A percentile compares a stretch with the other conserved stretches of the same genome.
Conservation (phyloP, 352 stramenopile species). For the Plasmopara muralis region DNA sequence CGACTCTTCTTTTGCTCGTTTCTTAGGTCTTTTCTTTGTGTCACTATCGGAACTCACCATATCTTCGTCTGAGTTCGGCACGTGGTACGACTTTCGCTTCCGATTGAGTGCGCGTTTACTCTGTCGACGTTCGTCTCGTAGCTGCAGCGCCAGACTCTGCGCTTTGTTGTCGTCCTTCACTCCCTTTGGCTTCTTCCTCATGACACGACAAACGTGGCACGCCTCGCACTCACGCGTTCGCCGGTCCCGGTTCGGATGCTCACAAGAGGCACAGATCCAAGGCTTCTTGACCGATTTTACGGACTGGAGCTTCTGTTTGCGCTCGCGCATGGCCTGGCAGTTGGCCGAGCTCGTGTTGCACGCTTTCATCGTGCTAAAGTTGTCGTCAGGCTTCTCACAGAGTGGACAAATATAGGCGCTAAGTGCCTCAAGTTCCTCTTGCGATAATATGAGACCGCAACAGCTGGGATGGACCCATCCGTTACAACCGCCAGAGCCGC, state of each 20-base stretch:
- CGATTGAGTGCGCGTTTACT: slow-evolving; percentile 60
- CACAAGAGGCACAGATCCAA: slow-evolving; percentile 48
- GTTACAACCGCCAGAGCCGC: slow-evolving; percentile 84
- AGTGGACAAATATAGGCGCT: slow-evolving; percentile 82
- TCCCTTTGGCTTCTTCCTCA: slow-evolving; percentile 22
- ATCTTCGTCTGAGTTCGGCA: slow-evolving; percentile 80
- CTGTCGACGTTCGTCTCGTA: slow-evolving; percentile 36
- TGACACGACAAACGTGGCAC: slow-evolving; percentile 31
- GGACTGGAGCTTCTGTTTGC: slow-evolving; percentile 32
- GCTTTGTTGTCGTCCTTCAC: slow-evolving; percentile 24
- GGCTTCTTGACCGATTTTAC: slow-evolving; percentile 15
- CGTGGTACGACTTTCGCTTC: slow-evolving; percentile 70
- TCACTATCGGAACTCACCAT: slow-evolving; percentile 38
- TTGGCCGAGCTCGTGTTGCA: slow-evolving; percentile 78
- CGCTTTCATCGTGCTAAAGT: slow-evolving; percentile 54
- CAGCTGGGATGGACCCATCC: slow-evolving; percentile 88
- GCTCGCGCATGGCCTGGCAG: slow-evolving; percentile 40
- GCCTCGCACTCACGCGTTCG: slow-evolving; percentile 34
- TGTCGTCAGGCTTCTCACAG: slow-evolving; percentile 62
- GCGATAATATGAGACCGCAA: slow-evolving; percentile 80
- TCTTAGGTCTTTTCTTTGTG: slow-evolving; percentile 20
- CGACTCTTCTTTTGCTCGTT: slow-evolving; percentile 28
- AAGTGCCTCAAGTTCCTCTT: slow-evolving; percentile 79
- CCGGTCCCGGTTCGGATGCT: slow-evolving; percentile 36
- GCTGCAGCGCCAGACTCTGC: slow-evolving; percentile 7